Evolutionary conservation across 345 rosid genomes (phyloP).

Genomic region (Erucastrum elatum): DNA sequence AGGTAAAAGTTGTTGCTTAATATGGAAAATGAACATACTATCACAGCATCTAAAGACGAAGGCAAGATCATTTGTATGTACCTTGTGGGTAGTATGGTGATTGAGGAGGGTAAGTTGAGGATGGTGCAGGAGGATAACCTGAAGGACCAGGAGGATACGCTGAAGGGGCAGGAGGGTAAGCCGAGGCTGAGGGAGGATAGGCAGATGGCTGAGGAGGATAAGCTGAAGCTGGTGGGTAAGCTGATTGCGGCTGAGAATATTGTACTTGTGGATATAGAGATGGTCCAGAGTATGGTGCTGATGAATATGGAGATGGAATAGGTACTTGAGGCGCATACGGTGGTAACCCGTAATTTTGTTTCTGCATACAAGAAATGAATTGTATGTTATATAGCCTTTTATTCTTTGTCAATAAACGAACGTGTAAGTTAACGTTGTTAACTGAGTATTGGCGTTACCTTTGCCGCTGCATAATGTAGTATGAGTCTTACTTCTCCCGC

Average conservation of each 20-base stretch:
- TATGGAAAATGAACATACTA: background rate
- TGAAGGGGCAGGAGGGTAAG: conserved; percentile 41
- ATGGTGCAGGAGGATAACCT: conserved; percentile 47
- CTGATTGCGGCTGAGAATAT: conserved; percentile 42
- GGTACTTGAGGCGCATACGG: conserved; percentile 39
- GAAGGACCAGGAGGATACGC: conserved; percentile 42
- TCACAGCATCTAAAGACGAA: background rate
- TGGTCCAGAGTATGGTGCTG: conserved; percentile 39
- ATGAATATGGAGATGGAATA: conserved; percentile 16
- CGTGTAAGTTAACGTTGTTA: background rate
- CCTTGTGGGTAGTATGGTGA: conserved; percentile 62
- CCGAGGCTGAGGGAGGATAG: conserved; percentile 40
- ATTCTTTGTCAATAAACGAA: background rate
- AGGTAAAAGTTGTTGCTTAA: background rate
- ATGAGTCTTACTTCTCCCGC: conserved; percentile 85
- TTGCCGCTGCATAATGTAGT: conserved; percentile 64
- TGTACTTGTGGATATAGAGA: conserved; percentile 39
- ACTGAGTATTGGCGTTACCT: conserved; percentile 40
- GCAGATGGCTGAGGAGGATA: conserved; percentile 48
- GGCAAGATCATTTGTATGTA: conserved; percentile 7
- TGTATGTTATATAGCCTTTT: background rate
- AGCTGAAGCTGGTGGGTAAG: conserved; percentile 42
- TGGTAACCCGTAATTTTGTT: conserved; percentile 38
- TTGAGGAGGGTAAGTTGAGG: conserved; percentile 45
- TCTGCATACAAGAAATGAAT: conserved; percentile 45